Conservation (phyloP, 805 yeast species). For the Lipomyces lipofer region DNA sequence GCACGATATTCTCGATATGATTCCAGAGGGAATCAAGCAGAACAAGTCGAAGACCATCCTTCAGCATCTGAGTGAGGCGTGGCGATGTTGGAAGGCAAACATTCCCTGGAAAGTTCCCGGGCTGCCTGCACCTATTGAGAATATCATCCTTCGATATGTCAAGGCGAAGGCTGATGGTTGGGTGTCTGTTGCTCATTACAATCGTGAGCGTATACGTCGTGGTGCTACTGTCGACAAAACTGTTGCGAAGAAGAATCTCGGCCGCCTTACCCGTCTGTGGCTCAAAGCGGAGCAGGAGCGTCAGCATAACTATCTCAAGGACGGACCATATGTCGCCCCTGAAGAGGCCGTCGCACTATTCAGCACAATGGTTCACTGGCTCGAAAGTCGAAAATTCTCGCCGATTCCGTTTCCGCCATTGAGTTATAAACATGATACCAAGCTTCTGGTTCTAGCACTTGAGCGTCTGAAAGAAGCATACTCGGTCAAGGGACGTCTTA, state of each 20-base stretch:
- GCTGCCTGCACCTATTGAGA: constrained; percentile 84
- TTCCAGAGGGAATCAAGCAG: constrained; percentile 90
- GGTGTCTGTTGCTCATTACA: constrained; percentile 89
- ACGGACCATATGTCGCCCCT: constrained; percentile 85
- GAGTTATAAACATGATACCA: constrained; percentile 90
- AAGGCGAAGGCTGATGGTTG: constrained; percentile 97
- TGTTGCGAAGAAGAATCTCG: constrained; percentile 88
- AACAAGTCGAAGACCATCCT: constrained; percentile 81
- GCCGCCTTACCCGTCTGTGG: constrained; percentile 90
- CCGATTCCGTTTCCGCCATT: constrained; percentile 94
- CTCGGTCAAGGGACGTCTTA: constrained; percentile 71
- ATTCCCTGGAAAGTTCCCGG: constrained; percentile 98
- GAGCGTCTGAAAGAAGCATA: constrained; percentile 84
- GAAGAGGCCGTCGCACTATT: constrained; percentile 86
- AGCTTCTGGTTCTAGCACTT: constrained; percentile 80
- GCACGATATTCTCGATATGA: constrained; percentile 95
- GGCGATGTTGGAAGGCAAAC: constrained; percentile 99
- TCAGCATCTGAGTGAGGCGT: constrained; percentile 95
- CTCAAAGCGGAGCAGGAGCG: constrained; percentile 87
- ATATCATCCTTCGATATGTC: constrained; percentile 82
- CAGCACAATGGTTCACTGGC: constrained; percentile 87
- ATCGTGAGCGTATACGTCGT: constrained; percentile 80
- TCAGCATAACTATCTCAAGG: constrained; percentile 72
- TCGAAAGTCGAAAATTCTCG: constrained; percentile 76
- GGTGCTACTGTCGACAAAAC: constrained; percentile 96